phyloP scores from a whole-genome alignment of 176 grass and related monocot species.

The Dactylis glomerata region DNA sequence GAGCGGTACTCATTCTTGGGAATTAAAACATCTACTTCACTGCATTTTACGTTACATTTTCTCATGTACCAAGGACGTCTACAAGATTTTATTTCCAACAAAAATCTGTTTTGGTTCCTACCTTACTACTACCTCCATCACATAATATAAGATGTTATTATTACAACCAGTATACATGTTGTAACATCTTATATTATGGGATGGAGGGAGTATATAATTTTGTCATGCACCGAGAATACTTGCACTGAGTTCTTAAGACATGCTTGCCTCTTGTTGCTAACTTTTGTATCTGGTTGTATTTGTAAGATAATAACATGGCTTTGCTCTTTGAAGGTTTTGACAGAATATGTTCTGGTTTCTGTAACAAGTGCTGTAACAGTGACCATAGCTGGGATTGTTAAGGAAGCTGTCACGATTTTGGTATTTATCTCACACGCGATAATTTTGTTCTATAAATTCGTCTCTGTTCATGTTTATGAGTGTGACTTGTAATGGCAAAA shows the following conservation, averaged over 20 bases:
- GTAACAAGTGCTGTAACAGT: conserved; percentile 96
- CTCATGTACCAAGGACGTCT: background rate
- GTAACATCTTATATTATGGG: too few species aligned
- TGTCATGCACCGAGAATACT: background rate
- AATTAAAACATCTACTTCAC: conserved; percentile 1
- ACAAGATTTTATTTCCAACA: conserved; percentile 6
- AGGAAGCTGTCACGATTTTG: conserved; percentile 95
- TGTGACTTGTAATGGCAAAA: background rate
- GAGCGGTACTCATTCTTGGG: background rate
- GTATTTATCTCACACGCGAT: conserved; percentile 38
- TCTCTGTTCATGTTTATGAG: conserved; percentile 5
- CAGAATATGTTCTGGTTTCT: conserved; percentile 92
- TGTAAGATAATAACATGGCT: conserved; percentile 1
- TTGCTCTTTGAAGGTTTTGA: conserved; percentile 74
- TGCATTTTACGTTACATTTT: background rate
- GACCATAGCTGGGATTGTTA: conserved; percentile 86
- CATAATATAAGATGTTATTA: too few species aligned
- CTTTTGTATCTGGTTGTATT: background rate
- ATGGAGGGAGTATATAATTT: background rate
- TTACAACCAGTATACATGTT: too few species aligned
- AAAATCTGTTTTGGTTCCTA: background rate
- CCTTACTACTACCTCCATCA: background rate
- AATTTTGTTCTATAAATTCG: background rate
- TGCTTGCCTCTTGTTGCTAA: background rate
- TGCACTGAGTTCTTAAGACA: background rate